Percentiles rank a stretch among this genome's conserved stretches.
Conservation (phyloP, 83 land plant genomes). For the Picea engelmannii region DNA sequence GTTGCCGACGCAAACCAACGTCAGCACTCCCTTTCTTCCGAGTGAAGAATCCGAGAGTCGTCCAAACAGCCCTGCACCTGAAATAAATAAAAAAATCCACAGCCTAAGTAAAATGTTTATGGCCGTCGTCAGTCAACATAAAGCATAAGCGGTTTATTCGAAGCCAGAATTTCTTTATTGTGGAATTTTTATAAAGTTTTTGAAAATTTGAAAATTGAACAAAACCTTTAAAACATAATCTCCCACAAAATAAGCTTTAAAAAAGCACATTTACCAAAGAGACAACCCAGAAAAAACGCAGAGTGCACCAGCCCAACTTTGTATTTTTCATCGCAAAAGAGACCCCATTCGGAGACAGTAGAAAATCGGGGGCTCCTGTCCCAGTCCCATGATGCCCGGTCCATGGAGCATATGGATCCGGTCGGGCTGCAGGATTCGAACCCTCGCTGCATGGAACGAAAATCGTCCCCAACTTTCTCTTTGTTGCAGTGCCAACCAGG, state of each 20-base stretch:
- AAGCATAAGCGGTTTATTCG: no score
- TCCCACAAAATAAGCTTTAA: no score
- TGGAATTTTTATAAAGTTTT: no score
- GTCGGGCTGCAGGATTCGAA: slow-evolving; percentile 16
- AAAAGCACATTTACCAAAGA: slow-evolving; percentile 80
- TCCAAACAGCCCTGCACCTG: slow-evolving; percentile 89
- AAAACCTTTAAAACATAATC: background rate
- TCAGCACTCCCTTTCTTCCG: slow-evolving; percentile 73
- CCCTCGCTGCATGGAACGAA: background rate
- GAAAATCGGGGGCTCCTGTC: slow-evolving; percentile 49
- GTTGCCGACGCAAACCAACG: slow-evolving; percentile 51
- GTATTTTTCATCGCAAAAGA: slow-evolving; percentile 70
- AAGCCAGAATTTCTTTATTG: no score
- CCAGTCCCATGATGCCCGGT: slow-evolving; percentile 79
- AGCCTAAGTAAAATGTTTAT: no score
- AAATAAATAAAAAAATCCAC: no score
- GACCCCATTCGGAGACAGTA: slow-evolving; percentile 78
- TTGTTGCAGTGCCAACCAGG: slow-evolving; percentile 11
- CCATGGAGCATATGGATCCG: slow-evolving; percentile 42
- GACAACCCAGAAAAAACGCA: slow-evolving; percentile 77
- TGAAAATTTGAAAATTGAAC: no score
- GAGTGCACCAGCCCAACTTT: slow-evolving; percentile 84
- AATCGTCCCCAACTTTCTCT: slow-evolving; percentile 18
- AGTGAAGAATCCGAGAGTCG: slow-evolving; percentile 73
- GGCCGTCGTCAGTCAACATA: no score